These are phyloP conservation scores for Apophysomyces trapeziformis DNA, from an alignment of 371 early-diverging fungal species.

Conservation along the genomic window DNA sequence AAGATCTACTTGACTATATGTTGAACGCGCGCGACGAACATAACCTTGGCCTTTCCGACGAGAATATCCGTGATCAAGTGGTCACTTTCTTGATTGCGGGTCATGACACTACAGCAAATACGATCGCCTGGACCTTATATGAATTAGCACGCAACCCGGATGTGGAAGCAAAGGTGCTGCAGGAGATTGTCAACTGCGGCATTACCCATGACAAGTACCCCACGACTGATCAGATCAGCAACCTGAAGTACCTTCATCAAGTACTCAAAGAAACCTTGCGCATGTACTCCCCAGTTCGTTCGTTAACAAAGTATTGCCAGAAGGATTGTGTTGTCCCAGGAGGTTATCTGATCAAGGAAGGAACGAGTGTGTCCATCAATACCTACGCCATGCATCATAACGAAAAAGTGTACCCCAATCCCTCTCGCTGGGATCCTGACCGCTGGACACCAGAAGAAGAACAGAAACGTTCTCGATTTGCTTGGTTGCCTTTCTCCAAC, in stretches of 20 bases:
- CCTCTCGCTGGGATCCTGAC: conserved; percentile 40
- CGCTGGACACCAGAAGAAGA: conserved; percentile 47
- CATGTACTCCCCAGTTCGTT: conserved; percentile 38
- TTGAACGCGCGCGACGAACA: conserved; percentile 36
- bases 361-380: conserved; percentile 15
- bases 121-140: conserved; percentile 41
- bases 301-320: conserved; percentile 29
- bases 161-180: conserved; percentile 30
- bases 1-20: conserved; percentile 53
- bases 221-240: conserved; percentile 28
- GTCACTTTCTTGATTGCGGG: conserved; percentile 46
- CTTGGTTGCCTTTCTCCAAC: conserved; percentile 47
- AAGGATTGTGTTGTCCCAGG: conserved; percentile 38
- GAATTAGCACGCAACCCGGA: conserved; percentile 35
- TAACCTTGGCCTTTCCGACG: conserved; percentile 28
- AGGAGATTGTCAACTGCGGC: conserved; percentile 44
- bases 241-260: conserved; percentile 25
- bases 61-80: conserved; percentile 49
- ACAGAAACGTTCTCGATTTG: conserved; percentile 29
- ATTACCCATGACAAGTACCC: conserved; percentile 26
- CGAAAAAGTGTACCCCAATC: conserved; percentile 31
- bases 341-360: conserved; percentile 26
- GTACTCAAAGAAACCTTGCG: conserved; percentile 51
- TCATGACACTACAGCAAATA: conserved; percentile 48
- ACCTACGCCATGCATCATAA: conserved; percentile 38